Conservation (phyloP, 176 grass and related monocot genomes). For the Triticum urartu region DNA sequence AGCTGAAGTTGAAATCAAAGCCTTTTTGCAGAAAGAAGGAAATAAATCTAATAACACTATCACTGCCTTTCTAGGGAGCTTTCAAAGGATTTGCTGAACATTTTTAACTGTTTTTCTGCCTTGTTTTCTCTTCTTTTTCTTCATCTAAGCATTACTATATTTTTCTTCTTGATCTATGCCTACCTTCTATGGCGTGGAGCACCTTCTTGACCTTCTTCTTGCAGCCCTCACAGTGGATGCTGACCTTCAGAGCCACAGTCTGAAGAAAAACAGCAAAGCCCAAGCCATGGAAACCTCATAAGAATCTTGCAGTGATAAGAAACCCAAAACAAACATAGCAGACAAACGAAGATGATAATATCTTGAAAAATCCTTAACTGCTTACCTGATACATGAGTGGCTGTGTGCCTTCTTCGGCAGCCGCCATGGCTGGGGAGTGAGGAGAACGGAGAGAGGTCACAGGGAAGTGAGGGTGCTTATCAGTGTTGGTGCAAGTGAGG, state of each 20-base stretch:
- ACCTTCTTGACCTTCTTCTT: slow-evolving; percentile 98
- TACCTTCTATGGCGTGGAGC: slow-evolving; percentile 94
- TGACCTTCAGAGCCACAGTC: slow-evolving; percentile 81
- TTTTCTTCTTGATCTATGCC: slow-evolving; percentile 30
- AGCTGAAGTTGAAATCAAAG: not conserved
- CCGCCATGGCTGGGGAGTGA: slow-evolving; percentile 52
- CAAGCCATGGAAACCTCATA: not conserved
- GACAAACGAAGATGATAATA: not conserved
- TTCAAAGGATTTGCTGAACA: not conserved
- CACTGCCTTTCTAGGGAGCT: not conserved
- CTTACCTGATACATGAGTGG: slow-evolving; percentile 81
- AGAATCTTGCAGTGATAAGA: slow-evolving; percentile 9
- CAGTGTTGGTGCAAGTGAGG: slow-evolving; percentile 17
- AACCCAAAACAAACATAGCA: not conserved
- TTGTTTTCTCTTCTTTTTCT: not conserved
- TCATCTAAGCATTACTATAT: not conserved
- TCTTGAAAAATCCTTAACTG: slow-evolving; percentile 3
- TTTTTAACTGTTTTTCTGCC: not conserved
- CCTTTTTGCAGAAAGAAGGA: not conserved
- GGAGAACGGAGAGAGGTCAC: slow-evolving; percentile 3
- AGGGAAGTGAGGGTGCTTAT: not conserved
- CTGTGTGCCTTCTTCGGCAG: slow-evolving; percentile 50
- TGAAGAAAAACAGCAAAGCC: slow-evolving; percentile 25
- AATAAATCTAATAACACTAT: not conserved
- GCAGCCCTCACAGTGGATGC: slow-evolving; percentile 98